phyloP scores from a whole-genome alignment of 352 stramenopile genomes.

The Phytophthora colocasiae region DNA sequence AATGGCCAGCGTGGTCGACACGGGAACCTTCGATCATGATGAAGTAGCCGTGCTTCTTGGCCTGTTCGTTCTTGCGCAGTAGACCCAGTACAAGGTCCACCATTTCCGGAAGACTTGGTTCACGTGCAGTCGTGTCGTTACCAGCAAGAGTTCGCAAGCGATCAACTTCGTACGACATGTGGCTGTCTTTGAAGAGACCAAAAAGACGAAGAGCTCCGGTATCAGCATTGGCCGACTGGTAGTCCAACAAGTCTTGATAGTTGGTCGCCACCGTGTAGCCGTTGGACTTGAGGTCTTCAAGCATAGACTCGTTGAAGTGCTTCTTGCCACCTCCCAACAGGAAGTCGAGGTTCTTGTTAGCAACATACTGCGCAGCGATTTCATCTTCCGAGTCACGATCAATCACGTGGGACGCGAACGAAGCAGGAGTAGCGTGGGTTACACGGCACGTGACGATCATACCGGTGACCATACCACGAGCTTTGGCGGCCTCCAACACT shows the following conservation, averaged over 20 bases:
- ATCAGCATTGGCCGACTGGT: constrained; percentile 55
- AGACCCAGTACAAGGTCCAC: constrained; percentile 64
- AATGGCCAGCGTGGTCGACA: constrained; percentile 71
- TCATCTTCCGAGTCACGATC: constrained; percentile 62
- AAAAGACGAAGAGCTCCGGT: constrained; percentile 61
- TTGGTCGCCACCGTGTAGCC: constrained; percentile 65
- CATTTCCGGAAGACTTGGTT: constrained; percentile 72
- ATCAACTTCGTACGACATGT: constrained; percentile 81
- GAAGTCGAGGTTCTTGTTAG: constrained; percentile 79
- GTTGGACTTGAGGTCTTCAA: constrained; percentile 46
- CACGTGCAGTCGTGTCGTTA: constrained; percentile 47
- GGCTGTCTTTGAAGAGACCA: constrained; percentile 62
- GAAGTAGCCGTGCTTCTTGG: constrained; percentile 81
- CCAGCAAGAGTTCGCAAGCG: constrained; percentile 43
- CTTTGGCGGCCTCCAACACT: constrained; percentile 69
- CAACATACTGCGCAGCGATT: constrained; percentile 67
- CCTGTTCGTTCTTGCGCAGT: constrained; percentile 71
- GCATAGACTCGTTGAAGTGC: constrained; percentile 60
- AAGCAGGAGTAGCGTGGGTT: constrained; percentile 65
- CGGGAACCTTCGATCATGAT: constrained; percentile 79
- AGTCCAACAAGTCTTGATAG: constrained; percentile 62
- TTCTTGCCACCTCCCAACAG: constrained; percentile 56
- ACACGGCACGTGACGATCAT: constrained; percentile 78
- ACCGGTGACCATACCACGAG: constrained; percentile 67
- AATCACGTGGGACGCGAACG: constrained; percentile 62